Evolutionary conservation across 2,329 filamentous ascomycete genomes (phyloP).

Genomic region (Ophioceras dolichostomum): DNA sequence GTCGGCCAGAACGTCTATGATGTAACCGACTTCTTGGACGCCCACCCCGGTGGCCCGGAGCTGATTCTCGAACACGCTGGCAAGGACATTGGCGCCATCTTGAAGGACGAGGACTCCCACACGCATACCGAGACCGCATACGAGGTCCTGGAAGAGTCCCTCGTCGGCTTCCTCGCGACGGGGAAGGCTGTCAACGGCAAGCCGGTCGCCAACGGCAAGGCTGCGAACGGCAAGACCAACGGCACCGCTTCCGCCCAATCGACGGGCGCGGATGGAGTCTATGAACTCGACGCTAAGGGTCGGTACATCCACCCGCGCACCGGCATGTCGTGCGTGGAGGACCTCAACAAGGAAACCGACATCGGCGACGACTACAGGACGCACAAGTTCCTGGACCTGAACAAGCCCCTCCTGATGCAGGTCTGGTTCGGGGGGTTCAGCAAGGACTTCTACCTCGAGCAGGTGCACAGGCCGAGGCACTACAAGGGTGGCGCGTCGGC

Average conservation of each 20-base stretch:
- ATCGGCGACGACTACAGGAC: constrained; percentile 62
- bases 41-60: constrained; percentile 83
- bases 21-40: constrained; percentile 78
- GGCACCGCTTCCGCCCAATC: constrained; percentile 19
- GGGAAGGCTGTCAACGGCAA: constrained; percentile 35
- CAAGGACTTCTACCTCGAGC: constrained; percentile 94
- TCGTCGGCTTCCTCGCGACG: constrained; percentile 67
- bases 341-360: constrained; percentile 80
- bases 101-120: constrained; percentile 76
- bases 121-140: constrained; percentile 87
- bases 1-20: constrained; percentile 88
- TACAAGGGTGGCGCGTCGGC: constrained; percentile 90
- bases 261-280: constrained; percentile 21
- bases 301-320: constrained; percentile 48
- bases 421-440: constrained; percentile 79
- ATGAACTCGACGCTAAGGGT: constrained; percentile 19
- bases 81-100: constrained; percentile 70
- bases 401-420: constrained; percentile 72
- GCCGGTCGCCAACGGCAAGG: constrained; percentile 24
- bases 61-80: constrained; percentile 83
- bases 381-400: constrained; percentile 90
- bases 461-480: constrained; percentile 89
- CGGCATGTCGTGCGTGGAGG: constrained; percentile 81
- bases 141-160: constrained; percentile 79
- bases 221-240: constrained; percentile 19